phyloP scores from a whole-genome alignment of 305 asterid species.

The Andrographis paniculata region DNA sequence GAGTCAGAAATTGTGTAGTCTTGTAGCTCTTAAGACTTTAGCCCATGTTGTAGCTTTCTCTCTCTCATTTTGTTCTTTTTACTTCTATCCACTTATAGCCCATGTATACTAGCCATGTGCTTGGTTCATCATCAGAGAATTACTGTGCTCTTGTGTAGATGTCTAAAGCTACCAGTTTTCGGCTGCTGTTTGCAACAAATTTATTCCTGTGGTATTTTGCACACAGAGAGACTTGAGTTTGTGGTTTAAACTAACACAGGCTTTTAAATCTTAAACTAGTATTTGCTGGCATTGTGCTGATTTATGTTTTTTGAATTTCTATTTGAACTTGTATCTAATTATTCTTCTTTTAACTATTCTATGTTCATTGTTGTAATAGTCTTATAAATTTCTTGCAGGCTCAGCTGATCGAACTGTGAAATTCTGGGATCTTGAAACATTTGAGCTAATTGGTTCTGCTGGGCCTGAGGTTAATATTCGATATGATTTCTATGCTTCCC shows the following conservation, averaged over 20 bases:
- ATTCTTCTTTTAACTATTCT: background rate
- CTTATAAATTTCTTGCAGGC: constrained; percentile 41
- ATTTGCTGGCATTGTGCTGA: too few relatives aligned
- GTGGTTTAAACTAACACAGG: constrained; percentile 8
- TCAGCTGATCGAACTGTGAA: constrained; percentile 95
- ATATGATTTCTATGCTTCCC: constrained; percentile 14
- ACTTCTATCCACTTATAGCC: too few relatives aligned
- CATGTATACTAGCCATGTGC: too few relatives aligned
- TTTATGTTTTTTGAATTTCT: constrained; percentile 12
- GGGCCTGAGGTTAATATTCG: constrained; percentile 75
- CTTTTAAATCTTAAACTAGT: constrained; percentile 13
- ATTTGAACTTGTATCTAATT: constrained; percentile 5
- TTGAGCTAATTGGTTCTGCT: constrained; percentile 93
- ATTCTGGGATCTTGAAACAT: constrained; percentile 99
- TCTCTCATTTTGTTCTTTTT: too few relatives aligned
- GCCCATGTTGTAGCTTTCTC: too few relatives aligned
- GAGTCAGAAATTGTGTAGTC: too few relatives aligned
- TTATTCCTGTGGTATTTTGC: constrained; percentile 2
- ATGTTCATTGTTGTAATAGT: background rate
- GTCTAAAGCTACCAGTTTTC: constrained; percentile 1
- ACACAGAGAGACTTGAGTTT: constrained; percentile 11
- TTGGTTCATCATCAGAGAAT: background rate
- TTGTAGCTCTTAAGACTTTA: too few relatives aligned
- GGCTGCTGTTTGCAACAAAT: background rate
- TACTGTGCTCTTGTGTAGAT: constrained; percentile 4